phyloP scores from a whole-genome alignment of 495 filamentous ascomycete genomes.

The Trichoderma orchidacearum region DNA sequence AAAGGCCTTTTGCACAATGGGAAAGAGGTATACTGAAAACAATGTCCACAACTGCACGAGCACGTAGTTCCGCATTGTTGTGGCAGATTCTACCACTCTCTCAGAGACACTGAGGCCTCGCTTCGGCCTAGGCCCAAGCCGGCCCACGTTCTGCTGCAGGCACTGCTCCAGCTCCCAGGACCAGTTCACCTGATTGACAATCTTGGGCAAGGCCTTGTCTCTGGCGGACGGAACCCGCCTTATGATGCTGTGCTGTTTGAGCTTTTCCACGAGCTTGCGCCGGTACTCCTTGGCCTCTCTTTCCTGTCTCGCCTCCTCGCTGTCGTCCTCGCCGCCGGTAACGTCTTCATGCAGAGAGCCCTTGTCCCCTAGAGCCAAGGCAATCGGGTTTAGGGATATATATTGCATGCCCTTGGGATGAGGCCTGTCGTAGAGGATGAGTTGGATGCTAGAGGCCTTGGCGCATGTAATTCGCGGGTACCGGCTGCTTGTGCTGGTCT shows the following conservation, averaged over 20 bases:
- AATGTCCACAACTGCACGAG: constrained; percentile 56
- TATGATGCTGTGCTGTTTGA: constrained; percentile 75
- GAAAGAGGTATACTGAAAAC: constrained; percentile 64
- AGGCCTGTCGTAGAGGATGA: constrained; percentile 79
- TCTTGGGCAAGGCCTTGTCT: constrained; percentile 63
- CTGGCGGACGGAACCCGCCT: constrained; percentile 65
- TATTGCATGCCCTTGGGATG: constrained; percentile 90
- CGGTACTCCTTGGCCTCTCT: constrained; percentile 36
- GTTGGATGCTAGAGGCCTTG: constrained; percentile 55
- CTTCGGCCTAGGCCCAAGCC: constrained; percentile 67
- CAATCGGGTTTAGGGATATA: constrained; percentile 81
- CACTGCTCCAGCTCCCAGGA: constrained; percentile 75
- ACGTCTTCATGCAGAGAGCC: not conserved
- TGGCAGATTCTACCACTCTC: constrained; percentile 85
- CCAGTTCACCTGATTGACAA: constrained; percentile 94
- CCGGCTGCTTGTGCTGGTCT: constrained; percentile 38
- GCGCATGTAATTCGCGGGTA: constrained; percentile 64
- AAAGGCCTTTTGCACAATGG: constrained; percentile 58
- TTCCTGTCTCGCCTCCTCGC: constrained; percentile 45
- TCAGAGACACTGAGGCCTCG: constrained; percentile 86
- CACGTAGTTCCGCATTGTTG: constrained; percentile 64
- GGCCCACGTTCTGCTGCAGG: constrained; percentile 72
- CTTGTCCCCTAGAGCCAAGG: constrained; percentile 64
- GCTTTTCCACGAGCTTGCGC: constrained; percentile 64
- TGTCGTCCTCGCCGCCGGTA: constrained; percentile 31